phyloP scores from a whole-genome alignment of 495 filamentous ascomycete genomes.

The Talaromyces nanjingensis region DNA sequence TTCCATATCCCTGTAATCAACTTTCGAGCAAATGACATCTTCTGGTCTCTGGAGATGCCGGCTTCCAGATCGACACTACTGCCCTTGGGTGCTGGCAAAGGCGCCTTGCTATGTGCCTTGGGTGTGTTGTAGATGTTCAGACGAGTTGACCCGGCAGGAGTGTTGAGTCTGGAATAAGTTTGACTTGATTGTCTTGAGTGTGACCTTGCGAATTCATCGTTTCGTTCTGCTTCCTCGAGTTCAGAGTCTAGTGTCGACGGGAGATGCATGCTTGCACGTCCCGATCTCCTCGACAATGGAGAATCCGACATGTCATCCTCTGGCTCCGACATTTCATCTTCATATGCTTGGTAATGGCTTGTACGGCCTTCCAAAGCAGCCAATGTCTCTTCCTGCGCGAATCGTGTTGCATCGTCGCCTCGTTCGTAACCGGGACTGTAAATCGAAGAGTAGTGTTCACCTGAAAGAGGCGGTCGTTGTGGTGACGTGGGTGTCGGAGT shows the following conservation, averaged over 20 bases:
- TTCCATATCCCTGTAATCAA: constrained; percentile 22
- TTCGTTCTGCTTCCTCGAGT: constrained; percentile 4
- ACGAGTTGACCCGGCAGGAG: neutral
- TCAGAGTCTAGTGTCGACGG: neutral
- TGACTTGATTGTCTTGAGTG: neutral
- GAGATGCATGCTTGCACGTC: neutral
- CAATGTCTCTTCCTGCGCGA: constrained; percentile 19
- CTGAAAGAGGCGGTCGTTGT: neutral
- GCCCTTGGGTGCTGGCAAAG: neutral
- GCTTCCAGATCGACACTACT: neutral
- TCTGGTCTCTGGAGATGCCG: neutral
- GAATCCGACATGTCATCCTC: constrained; percentile 3
- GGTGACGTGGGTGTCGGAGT: constrained; percentile 11
- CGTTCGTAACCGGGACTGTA: constrained; percentile 4
- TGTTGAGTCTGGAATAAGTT: neutral
- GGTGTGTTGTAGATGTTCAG: neutral
- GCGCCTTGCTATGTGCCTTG: neutral
- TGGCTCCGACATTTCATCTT: constrained; percentile 10
- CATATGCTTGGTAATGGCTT: constrained; percentile 9
- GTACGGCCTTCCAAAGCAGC: constrained; percentile 20
- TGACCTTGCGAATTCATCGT: neutral
- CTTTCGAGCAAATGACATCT: constrained; percentile 13
- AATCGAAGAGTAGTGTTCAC: neutral
- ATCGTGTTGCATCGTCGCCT: neutral
- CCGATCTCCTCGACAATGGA: neutral